Percentiles rank a stretch among this genome's conserved stretches.
phyloP scores from a whole-genome alignment of 2,329 filamentous ascomycete genomes.

The Cercospora berteroae region DNA sequence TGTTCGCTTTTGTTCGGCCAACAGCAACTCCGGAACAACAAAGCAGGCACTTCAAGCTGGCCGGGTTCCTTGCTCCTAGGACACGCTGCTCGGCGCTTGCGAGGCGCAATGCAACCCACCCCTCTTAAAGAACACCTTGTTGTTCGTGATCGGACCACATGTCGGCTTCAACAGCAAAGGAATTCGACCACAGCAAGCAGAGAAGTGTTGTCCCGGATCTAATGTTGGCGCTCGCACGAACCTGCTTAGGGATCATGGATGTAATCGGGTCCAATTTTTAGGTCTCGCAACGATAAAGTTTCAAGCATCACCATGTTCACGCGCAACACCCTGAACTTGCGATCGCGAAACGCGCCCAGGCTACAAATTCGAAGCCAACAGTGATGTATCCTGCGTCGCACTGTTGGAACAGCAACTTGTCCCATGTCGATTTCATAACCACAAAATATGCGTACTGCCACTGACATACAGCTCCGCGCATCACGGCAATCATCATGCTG shows the following conservation, averaged over 20 bases:
- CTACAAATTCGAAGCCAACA: conserved; percentile 3
- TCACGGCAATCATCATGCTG: conserved; percentile 7
- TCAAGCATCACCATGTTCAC: background rate
- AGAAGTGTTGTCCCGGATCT: background rate
- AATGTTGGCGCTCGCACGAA: background rate
- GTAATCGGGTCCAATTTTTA: background rate
- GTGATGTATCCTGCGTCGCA: background rate
- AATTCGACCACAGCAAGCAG: background rate
- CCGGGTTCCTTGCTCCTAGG: background rate
- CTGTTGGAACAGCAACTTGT: background rate
- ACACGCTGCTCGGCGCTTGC: background rate
- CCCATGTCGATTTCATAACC: background rate
- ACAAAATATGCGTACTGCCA: background rate
- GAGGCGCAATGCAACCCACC: background rate
- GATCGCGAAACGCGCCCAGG: background rate
- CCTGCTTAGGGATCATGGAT: background rate
- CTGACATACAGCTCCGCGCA: background rate
- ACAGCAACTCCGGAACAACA: background rate
- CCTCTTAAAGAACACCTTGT: background rate
- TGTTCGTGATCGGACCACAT: background rate
- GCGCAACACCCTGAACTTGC: background rate
- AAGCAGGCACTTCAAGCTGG: background rate
- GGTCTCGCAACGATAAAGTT: background rate
- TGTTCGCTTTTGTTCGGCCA: background rate
- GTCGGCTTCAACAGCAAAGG: background rate